Evolutionary conservation across 2,329 filamentous ascomycete genomes (phyloP), one percentile per base, ranked within the genome.

Genomic region (Plenodomus lindquistii): DNA sequence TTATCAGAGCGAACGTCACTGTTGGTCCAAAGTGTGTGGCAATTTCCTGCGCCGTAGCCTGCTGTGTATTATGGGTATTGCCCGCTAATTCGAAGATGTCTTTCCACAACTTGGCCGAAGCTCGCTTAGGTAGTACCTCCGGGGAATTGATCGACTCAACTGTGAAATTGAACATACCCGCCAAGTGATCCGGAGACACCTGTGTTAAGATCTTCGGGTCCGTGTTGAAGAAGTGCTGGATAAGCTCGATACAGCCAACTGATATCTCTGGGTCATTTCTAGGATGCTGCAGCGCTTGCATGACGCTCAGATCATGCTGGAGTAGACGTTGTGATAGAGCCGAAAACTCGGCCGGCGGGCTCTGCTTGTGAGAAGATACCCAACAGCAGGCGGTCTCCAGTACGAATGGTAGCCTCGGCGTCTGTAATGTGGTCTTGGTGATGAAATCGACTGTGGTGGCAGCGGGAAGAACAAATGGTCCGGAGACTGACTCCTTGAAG

Each of bases 381-480:
- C 92, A 87, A 0, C 84, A 86, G 63, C 85, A 87, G 2, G 87
- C 86, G 3, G 87, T 89, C 46, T 84, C 85, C 22, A 94, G 81
- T 9, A 92, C 78, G 3, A 82, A 78, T 2, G 87, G 87, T 31
- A 90, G 77, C 38, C 87, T 79, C 11, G 86, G 85, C 9, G 82
- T 87, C n/a, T 81, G 74, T 31, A 81, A 72, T 1, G 73, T 77
- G 18, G 85, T 81, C 42, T 80, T 81, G 3, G 81, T 77, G 39
- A 94, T 78, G 65, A 88, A 87, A 36, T 84, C 78, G 10, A 85
- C 82, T n/a, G 89, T 83, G 54, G 84, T 78, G 0, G 79, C 74
- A 0, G 87, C 79, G 2, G 86, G 81, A 51, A 95, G 84, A 8
- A 92, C 88, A 60, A 94, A 93, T 1, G 89, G 87, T 0, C 89